Evolutionary conservation across 805 yeast species (phyloP), one percentile per base, ranked within the genome.

Genomic region (Nakazawaea molendinolei): DNA sequence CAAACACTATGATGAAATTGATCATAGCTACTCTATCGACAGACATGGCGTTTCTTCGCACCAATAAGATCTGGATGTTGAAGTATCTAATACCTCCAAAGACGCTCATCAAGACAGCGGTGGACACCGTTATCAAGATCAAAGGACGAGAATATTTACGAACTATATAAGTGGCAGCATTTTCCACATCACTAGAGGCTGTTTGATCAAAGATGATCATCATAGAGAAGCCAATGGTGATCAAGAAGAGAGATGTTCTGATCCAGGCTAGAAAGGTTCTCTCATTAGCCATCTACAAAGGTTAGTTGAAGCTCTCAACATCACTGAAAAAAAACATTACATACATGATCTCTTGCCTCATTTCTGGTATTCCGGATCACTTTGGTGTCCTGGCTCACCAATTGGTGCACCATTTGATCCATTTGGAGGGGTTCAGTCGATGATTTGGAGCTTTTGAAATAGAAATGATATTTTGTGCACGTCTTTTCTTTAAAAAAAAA

Each of bases 251-350:
- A 1, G 65, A 56, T 1, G 70, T 63, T 17, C 71, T 51, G 15
- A 64, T 40, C 71, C 71, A 65, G 2, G 71, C 69, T 12, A 66
- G 46, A 36, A 61, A 65, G 4, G 71, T 65, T 30, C 71, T 46
- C 38, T 66, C 71, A 41, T 65, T 66, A 21, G 71, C 70, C 55
- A 66, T 39, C 42, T 35, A 21, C 8, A 6, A 21, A 18, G 7
- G 23, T 18, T 20, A 27, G 7, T 27, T 8, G 5, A 14, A 7
- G 16, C 8, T 15, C 17, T 27, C 18, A 27, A 15, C 5, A 10
- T 8, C 5, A 13, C 12, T 13, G 5, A 5, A 5, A 10, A 8
- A 19, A 28, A 18, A 21, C 22, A 7, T 8, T 17, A 35, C 39
- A 12, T 26, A 36, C 39, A 31, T 36, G 39, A 17, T 36, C 39